Evolutionary conservation across 2,329 filamentous ascomycete species (phyloP).

Genomic region (Trichoderma afroharzianum): DNA sequence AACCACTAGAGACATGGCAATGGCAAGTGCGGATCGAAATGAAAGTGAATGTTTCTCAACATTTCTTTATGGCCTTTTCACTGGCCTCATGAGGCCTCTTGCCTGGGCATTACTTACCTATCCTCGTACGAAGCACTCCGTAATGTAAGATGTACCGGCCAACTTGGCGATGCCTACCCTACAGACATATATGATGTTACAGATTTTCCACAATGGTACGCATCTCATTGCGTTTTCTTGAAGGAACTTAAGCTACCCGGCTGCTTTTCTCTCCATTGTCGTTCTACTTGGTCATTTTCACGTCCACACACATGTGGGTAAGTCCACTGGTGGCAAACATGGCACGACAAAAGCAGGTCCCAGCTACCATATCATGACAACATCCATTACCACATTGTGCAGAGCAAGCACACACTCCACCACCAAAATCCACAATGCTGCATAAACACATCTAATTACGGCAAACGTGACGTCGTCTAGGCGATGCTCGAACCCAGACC

Average conservation of each 20-base stretch:
- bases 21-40: background rate
- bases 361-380: background rate
- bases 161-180: background rate
- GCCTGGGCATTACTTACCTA: background rate
- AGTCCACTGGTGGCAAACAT: background rate
- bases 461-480: slow-evolving; percentile 1
- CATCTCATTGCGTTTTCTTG: background rate
- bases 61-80: background rate
- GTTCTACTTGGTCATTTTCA: background rate
- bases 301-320: background rate
- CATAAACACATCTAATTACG: slow-evolving; percentile 1
- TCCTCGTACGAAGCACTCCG: background rate
- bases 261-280: background rate
- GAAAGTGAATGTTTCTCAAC: background rate
- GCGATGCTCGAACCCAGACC: background rate
- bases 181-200: background rate
- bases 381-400: slow-evolving; percentile 4
- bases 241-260: background rate
- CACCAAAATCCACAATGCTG: background rate
- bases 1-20: background rate
- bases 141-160: background rate
- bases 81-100: background rate
- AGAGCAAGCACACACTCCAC: background rate
- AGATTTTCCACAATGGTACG: background rate
- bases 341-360: background rate